phyloP scores from a whole-genome alignment of 1,139 yeast genomes.

The Suhomyces coccinellae region DNA sequence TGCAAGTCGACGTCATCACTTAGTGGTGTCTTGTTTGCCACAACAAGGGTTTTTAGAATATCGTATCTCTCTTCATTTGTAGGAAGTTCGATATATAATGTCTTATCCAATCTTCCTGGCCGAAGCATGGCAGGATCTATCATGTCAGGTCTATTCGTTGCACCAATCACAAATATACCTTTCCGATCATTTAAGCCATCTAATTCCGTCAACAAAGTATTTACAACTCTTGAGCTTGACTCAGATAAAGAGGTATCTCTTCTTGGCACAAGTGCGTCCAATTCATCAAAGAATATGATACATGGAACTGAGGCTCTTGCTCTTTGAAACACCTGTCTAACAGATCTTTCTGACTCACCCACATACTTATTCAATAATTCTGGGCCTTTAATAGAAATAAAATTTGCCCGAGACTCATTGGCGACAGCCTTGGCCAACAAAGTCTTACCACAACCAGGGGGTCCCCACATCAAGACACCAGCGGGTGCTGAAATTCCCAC shows the following conservation, averaged over 20 bases:
- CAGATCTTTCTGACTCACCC: slow-evolving; percentile 95
- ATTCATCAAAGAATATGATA: slow-evolving; percentile 91
- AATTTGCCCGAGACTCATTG: slow-evolving; percentile 92
- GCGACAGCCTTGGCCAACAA: slow-evolving; percentile 96
- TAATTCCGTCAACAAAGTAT: slow-evolving; percentile 86
- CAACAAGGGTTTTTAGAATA: slow-evolving; percentile 74
- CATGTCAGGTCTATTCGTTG: slow-evolving; percentile 97
- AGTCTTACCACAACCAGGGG: slow-evolving; percentile 99
- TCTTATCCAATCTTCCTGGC: slow-evolving; percentile 95
- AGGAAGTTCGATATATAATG: slow-evolving; percentile 88
- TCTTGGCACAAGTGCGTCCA: slow-evolving; percentile 94
- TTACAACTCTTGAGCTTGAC: slow-evolving; percentile 90
- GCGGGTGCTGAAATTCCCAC: slow-evolving; percentile 98
- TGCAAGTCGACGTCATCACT: slow-evolving; percentile 60
- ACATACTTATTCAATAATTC: slow-evolving; percentile 92
- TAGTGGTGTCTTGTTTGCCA: slow-evolving; percentile 74
- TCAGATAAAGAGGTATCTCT: slow-evolving; percentile 88
- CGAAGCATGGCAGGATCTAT: slow-evolving; percentile 97
- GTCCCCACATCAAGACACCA: slow-evolving; percentile 98
- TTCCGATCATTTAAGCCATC: slow-evolving; percentile 93
- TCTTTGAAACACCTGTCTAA: slow-evolving; percentile 89
- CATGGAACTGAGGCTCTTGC: slow-evolving; percentile 96
- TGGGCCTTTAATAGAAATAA: slow-evolving; percentile 93
- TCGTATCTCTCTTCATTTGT: slow-evolving; percentile 74
- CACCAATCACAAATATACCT: slow-evolving; percentile 94